phyloP scores from a whole-genome alignment of 768 basidiomycete species.

The Auriculariales sp. region DNA sequence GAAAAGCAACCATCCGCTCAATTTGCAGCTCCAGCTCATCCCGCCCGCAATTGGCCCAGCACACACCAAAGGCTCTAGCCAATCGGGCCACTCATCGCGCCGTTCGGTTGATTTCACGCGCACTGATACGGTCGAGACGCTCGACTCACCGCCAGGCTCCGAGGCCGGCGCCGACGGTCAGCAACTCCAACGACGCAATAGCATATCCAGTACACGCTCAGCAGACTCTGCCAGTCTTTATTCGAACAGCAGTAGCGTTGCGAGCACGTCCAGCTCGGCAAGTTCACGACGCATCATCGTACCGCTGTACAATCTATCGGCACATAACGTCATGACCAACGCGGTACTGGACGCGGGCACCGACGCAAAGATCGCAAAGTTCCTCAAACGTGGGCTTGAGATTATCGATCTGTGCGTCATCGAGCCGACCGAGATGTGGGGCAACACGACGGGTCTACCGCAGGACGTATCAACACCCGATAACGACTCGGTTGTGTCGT shows the following conservation, averaged over 20 bases:
- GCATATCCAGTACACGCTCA: constrained; percentile 31
- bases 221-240: constrained; percentile 27
- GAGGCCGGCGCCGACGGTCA: constrained; percentile 20
- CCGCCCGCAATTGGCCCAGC: constrained; percentile 30
- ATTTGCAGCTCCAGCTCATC: constrained; percentile 84
- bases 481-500: too few relatives aligned
- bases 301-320: constrained; percentile 75
- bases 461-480: too few relatives aligned
- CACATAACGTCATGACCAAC: constrained; percentile 79
- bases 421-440: constrained; percentile 68
- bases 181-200: constrained; percentile 14
- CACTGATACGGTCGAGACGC: constrained; percentile 15
- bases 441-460: too few relatives aligned
- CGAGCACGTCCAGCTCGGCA: constrained; percentile 22
- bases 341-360: constrained; percentile 79
- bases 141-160: constrained; percentile 15
- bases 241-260: constrained; percentile 18
- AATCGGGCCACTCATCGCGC: constrained; percentile 16
- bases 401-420: constrained; percentile 63
- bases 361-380: constrained; percentile 72
- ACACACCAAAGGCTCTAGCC: constrained; percentile 26
- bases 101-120: constrained; percentile 30
- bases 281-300: constrained; percentile 59
- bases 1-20: constrained; percentile 72
- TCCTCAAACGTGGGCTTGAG: constrained; percentile 57